phyloP scores from a whole-genome alignment of 2,329 filamentous ascomycete species.

The Neurospora sp. region DNA sequence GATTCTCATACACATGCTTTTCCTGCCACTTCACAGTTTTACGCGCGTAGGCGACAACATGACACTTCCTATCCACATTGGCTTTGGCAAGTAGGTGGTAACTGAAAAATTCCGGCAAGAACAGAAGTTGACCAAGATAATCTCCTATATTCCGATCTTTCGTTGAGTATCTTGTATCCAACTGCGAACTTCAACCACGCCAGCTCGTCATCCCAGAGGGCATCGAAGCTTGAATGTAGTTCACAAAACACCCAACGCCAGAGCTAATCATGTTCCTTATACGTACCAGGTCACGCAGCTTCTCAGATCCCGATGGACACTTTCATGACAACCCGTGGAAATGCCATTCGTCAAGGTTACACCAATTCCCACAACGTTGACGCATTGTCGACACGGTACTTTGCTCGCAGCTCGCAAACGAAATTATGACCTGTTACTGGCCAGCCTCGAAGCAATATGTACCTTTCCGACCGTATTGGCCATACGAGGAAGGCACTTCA shows the following conservation, averaged over 20 bases:
- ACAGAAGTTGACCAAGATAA: neutral
- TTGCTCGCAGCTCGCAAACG: neutral
- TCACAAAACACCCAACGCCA: neutral
- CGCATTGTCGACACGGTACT: neutral
- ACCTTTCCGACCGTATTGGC: neutral
- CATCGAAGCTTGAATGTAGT: neutral
- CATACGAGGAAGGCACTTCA: neutral
- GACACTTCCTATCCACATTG: neutral
- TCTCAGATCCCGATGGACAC: neutral
- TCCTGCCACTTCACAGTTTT: neutral
- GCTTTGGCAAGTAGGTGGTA: neutral
- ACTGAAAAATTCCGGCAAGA: neutral
- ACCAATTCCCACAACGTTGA: neutral
- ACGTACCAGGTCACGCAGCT: neutral
- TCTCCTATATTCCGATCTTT: neutral
- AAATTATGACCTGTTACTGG: neutral
- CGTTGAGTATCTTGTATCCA: neutral
- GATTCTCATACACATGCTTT: neutral
- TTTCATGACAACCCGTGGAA: neutral
- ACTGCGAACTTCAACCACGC: neutral
- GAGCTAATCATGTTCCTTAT: neutral
- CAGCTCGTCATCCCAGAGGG: neutral
- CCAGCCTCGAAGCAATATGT: neutral
- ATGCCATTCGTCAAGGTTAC: neutral
- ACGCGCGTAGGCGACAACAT: neutral